phyloP scores from a whole-genome alignment of 129 eudicot species.

The Calendula officinalis region DNA sequence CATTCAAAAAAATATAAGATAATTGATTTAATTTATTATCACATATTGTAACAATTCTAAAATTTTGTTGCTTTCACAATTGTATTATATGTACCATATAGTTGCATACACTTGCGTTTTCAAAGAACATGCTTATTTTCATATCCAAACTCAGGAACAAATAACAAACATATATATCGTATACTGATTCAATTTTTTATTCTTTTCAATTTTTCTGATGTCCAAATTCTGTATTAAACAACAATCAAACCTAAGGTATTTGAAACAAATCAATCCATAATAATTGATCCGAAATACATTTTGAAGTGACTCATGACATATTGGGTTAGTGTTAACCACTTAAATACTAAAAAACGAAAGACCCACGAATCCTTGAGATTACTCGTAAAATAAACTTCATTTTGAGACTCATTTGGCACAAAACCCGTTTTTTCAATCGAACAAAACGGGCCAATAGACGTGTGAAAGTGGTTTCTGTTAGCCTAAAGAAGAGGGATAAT shows the following conservation, averaged over 20 bases:
- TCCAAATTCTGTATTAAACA: background rate
- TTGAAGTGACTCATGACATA: background rate
- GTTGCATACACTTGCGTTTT: too few species aligned
- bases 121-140: too few species aligned
- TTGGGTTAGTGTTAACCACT: background rate
- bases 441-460: conserved; percentile 2
- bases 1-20: too few species aligned
- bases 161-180: too few species aligned
- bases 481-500: conserved; percentile 14
- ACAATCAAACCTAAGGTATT: background rate
- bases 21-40: too few species aligned
- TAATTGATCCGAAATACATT: background rate
- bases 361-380: background rate
- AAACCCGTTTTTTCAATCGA: too few species aligned
- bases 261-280: too few species aligned
- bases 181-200: too few species aligned
- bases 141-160: too few species aligned
- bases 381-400: conserved; percentile 4
- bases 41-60: too few species aligned
- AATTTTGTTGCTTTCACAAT: too few species aligned
- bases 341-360: background rate
- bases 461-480: conserved; percentile 4
- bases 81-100: too few species aligned
- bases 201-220: background rate
- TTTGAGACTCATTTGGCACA: conserved; percentile 26